Conservation (phyloP, 2,329 filamentous ascomycete genomes). For the Golovinomyces cichoracearum region DNA sequence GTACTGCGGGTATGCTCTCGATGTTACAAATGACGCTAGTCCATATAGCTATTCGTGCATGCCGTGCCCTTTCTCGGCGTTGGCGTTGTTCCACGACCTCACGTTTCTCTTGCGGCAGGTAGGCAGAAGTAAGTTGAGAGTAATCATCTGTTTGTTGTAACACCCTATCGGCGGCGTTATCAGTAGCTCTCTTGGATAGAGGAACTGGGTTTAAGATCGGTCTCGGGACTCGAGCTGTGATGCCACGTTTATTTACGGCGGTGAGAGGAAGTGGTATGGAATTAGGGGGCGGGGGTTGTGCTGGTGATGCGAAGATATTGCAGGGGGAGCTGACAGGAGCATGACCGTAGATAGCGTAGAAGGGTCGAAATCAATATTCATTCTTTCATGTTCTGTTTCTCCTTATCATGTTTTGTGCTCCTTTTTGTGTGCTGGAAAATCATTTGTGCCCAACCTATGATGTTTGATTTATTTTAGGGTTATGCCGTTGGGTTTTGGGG, state of each 20-base stretch:
- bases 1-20: neutral
- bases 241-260: neutral
- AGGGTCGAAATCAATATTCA: neutral
- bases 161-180: neutral
- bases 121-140: neutral
- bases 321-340: too few relatives aligned
- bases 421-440: too few relatives aligned
- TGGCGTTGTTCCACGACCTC: neutral
- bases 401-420: too few relatives aligned
- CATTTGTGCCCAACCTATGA: too few relatives aligned
- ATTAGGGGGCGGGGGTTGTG: too few relatives aligned
- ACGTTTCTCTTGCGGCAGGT: neutral
- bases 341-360: neutral
- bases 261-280: neutral
- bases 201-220: neutral
- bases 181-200: neutral
- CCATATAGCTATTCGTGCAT: neutral
- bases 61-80: neutral
- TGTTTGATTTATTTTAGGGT: too few relatives aligned
- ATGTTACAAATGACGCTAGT: neutral
- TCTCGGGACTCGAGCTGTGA: neutral
- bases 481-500: too few relatives aligned
- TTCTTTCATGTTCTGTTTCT: too few relatives aligned
- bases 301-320: too few relatives aligned
- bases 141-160: neutral